Evolutionary conservation across 805 yeast species (phyloP).

Genomic region (Clavispora fructus): DNA sequence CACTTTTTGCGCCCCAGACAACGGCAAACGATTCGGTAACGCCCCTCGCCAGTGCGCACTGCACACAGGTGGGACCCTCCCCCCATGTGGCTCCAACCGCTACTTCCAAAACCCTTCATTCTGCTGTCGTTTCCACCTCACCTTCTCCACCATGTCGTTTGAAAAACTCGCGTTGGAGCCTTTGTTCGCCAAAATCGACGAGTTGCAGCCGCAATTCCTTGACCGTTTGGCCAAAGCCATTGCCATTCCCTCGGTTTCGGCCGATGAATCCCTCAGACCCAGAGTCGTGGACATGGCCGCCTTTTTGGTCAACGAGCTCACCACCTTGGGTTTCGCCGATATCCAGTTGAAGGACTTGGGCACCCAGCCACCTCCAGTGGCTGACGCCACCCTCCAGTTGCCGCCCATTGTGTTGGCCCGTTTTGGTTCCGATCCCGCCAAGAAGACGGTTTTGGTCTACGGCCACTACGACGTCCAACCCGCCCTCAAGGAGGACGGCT

Average conservation of each 20-base stretch:
- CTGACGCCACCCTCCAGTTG: slow-evolving; percentile 56
- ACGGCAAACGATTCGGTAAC: background rate
- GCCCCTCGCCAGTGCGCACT: background rate
- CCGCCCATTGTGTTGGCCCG: slow-evolving; percentile 96
- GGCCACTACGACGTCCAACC: slow-evolving; percentile 99
- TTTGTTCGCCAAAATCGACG: slow-evolving; percentile 62
- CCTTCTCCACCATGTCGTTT: slow-evolving; percentile 24
- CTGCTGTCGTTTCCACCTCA: background rate
- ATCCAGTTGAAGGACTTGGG: slow-evolving; percentile 82
- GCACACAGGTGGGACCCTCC: background rate
- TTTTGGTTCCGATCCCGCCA: slow-evolving; percentile 72
- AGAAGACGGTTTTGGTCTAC: slow-evolving; percentile 86
- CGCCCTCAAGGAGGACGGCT: slow-evolving; percentile 86
- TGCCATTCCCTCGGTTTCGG: slow-evolving; percentile 90
- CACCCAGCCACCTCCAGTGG: slow-evolving; percentile 86
- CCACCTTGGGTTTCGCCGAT: slow-evolving; percentile 71
- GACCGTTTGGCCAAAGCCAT: slow-evolving; percentile 76
- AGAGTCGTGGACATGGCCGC: slow-evolving; percentile 86
- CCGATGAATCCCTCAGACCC: slow-evolving; percentile 84
- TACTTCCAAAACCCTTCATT: background rate
- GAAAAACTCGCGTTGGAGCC: slow-evolving; percentile 38
- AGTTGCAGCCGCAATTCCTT: slow-evolving; percentile 69
- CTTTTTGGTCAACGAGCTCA: slow-evolving; percentile 67
- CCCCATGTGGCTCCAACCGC: background rate
- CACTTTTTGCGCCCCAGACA: background rate